Evolutionary conservation across 805 yeast species (phyloP), one percentile per base, ranked within the genome.

Genomic region (Barnettozyma pratensis): DNA sequence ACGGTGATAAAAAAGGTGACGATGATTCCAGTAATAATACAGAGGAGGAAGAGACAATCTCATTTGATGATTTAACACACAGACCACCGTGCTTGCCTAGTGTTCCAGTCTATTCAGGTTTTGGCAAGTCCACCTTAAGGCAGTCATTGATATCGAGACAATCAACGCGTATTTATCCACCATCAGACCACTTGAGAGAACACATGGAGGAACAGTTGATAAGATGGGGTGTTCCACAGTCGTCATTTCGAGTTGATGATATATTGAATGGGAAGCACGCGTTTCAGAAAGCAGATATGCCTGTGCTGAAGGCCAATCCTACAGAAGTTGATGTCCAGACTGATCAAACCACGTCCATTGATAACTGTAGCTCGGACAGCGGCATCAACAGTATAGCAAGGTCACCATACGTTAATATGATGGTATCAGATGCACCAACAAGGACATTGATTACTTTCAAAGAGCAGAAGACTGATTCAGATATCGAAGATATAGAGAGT

Each of bases 161-260:
- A 50, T 60, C 62, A 4, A 44, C 56, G 11, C 51, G 74, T 42
- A 26, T 59, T 2, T 54, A 59, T 31, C 70, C 71, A 1, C 42
- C 56, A 4, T 44, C 46, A 14, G 61, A 56, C 46, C 52, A 58
- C 39, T 46, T 66, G 6, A 50, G 59, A 30, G 63, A 61, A 9
- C 50, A 54, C 37, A 67, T 69, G 73, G 74, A 70, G 45, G 69
- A 67, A 9, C 58, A 65, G 41, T 49, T 71, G 36, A 56, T 66
- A 1, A 58, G 73, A 28, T 70, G 70, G 70, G 58, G 66, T 37
- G 61, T 70, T 4, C 59, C 69, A 3, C 56, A 48, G 32, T 54
- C 65, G 11, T 57, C 61, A 26, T 55, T 55, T 37, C 58, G 47
- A 26, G 63, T 57, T 19, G 64, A 59, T 30, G 64, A 59, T 28